These are phyloP conservation scores for Aschersonia sp. DNA, from an alignment of 2,329 filamentous ascomycete species.

Conservation along the genomic window DNA sequence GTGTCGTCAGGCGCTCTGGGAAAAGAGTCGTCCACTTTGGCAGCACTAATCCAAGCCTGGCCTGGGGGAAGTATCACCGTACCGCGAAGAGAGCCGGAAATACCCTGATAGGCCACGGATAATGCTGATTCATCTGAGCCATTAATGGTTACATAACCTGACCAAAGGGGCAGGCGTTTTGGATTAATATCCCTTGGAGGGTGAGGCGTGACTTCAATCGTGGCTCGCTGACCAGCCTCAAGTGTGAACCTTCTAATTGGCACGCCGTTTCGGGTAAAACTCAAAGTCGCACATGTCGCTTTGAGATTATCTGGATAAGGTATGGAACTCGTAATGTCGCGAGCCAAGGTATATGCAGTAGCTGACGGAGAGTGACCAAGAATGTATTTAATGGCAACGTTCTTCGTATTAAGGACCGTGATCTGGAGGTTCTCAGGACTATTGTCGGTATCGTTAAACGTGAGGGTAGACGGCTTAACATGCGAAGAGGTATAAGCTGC, in stretches of 20 bases:
- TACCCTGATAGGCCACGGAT: constrained; percentile 24
- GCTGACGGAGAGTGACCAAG: constrained; percentile 32
- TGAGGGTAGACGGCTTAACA: constrained; percentile 37
- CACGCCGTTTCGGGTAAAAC: constrained; percentile 26
- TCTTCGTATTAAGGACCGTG: constrained; percentile 38
- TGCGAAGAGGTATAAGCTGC: constrained; percentile 37
- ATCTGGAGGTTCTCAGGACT: constrained; percentile 33
- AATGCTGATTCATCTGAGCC: constrained; percentile 20
- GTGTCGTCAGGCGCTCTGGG: constrained; percentile 14
- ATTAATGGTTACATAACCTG: constrained; percentile 25
- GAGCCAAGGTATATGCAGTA: constrained; percentile 34
- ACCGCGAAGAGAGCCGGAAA: constrained; percentile 17
- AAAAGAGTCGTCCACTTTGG: constrained; percentile 11
- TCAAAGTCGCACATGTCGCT: constrained; percentile 23
- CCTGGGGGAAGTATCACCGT: constrained; percentile 7
- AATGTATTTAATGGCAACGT: constrained; percentile 32
- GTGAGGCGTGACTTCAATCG: constrained; percentile 29
- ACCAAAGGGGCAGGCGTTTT: constrained; percentile 24
- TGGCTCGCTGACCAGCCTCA: constrained; percentile 22
- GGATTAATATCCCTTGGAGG: constrained; percentile 19
- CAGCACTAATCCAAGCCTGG: constrained; percentile 12
- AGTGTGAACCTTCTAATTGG: constrained; percentile 17
- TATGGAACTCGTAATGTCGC: constrained; percentile 18
- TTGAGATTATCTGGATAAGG: constrained; percentile 30
- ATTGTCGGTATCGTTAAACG: constrained; percentile 49